A percentile compares a stretch with the other conserved stretches of the same genome.
Evolutionary conservation across 2,329 filamentous ascomycete species (phyloP).

Genomic region (Diaporthe sp.): DNA sequence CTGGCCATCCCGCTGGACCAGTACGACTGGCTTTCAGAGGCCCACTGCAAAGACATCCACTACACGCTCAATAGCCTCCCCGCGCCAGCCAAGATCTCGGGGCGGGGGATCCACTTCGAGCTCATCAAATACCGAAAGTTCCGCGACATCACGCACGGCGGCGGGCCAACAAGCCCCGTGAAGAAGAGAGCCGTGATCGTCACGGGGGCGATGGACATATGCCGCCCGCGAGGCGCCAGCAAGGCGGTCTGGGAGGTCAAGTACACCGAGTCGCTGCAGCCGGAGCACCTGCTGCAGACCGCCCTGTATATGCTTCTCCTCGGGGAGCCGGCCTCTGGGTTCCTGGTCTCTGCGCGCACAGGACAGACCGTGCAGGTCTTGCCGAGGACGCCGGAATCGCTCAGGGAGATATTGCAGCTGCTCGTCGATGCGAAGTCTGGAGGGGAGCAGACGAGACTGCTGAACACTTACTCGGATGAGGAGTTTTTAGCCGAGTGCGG

Average conservation of each 20-base stretch:
- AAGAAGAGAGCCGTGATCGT: conserved; percentile 30
- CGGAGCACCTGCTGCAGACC: conserved; percentile 36
- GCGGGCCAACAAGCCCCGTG: conserved; percentile 30
- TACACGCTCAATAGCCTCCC: conserved; percentile 35
- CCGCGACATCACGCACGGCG: conserved; percentile 31
- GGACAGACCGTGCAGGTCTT: conserved; percentile 38
- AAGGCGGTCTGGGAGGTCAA: conserved; percentile 40
- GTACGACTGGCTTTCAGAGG: conserved; percentile 38
- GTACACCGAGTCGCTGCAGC: conserved; percentile 32
- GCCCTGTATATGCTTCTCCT: conserved; percentile 38
- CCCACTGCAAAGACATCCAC: conserved; percentile 34
- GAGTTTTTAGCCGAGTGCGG: conserved; percentile 36
- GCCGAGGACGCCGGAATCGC: conserved; percentile 7
- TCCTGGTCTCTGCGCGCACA: conserved; percentile 34
- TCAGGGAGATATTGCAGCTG: conserved; percentile 36
- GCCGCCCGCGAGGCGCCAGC: conserved; percentile 18
- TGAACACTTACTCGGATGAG: conserved; percentile 38
- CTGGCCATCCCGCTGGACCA: conserved; percentile 33
- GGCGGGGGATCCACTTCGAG: conserved; percentile 31
- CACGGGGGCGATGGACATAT: conserved; percentile 33
- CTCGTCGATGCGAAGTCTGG: conserved; percentile 39
- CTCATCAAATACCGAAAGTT: conserved; percentile 15
- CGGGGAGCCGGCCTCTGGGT: conserved; percentile 15
- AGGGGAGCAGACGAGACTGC: conserved; percentile 35
- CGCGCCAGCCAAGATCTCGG: not conserved